phyloP scores from a whole-genome alignment of 2,329 filamentous ascomycete genomes.

The Xylariomycetidae sp. region DNA sequence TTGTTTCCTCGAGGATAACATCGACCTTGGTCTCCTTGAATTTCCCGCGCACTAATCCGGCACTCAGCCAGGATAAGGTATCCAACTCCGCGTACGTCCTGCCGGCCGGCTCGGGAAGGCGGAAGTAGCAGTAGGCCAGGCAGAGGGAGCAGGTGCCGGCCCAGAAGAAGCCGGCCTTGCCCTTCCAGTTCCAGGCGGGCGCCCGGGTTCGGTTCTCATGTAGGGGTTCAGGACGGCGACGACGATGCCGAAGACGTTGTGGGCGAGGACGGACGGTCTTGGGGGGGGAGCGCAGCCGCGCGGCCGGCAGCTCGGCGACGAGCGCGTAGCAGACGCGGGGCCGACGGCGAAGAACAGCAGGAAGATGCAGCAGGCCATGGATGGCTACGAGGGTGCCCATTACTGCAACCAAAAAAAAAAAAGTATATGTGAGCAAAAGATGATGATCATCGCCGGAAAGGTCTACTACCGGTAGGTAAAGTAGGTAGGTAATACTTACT shows the following conservation, averaged over 20 bases:
- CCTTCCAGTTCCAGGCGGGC: constrained; percentile 87
- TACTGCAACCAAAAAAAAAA: no score
- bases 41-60: no score
- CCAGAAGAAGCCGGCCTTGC: constrained; percentile 85
- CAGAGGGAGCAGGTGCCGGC: constrained; percentile 73
- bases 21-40: no score
- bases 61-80: no score
- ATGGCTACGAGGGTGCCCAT: no score
- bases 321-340: constrained; percentile 85
- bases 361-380: no score
- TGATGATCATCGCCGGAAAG: no score
- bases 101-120: constrained; percentile 72
- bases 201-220: constrained; percentile 83
- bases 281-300: constrained; percentile 77
- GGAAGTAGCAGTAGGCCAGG: constrained; percentile 76
- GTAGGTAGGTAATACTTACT: no score
- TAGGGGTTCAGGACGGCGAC: constrained; percentile 80
- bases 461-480: no score
- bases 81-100: constrained; percentile 84
- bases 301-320: constrained; percentile 76
- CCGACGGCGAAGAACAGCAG: constrained; percentile 78
- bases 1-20: no score
- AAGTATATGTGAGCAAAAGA: no score
- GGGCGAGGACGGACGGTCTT: constrained; percentile 86
- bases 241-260: constrained; percentile 78